Conservation (phyloP, 768 basidiomycete genomes). For the Tulasnella sp. region DNA sequence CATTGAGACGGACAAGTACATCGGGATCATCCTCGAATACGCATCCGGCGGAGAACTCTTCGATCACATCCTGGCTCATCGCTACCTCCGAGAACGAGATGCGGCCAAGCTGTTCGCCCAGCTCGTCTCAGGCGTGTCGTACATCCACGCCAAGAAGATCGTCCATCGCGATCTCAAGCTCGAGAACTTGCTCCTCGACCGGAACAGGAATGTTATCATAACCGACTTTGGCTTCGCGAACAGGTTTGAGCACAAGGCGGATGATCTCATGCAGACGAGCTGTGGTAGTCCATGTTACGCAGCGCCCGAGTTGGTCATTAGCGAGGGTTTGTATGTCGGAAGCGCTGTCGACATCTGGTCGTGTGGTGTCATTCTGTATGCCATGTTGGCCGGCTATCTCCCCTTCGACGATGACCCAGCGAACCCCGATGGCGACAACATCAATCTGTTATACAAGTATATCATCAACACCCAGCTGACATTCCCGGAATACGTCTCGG, state of each 20-base stretch:
- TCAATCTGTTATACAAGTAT: constrained; percentile 96
- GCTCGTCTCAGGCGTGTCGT: constrained; percentile 96
- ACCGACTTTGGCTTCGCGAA: constrained; percentile 99
- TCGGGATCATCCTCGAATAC: constrained; percentile 97
- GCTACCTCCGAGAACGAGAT: constrained; percentile 88
- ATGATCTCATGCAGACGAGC: constrained; percentile 97
- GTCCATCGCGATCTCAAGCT: constrained; percentile 99
- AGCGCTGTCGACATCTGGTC: constrained; percentile 98
- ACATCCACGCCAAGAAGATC: constrained; percentile 98
- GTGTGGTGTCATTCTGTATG: constrained; percentile 91
- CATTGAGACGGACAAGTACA: constrained; percentile 99
- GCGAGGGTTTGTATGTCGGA: constrained; percentile 92
- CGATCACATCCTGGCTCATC: constrained; percentile 96
- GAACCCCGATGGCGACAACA: constrained; percentile 98
- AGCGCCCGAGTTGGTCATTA: constrained; percentile 94
- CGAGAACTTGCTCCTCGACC: constrained; percentile 93
- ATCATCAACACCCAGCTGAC: constrained; percentile 95
- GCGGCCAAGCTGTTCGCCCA: constrained; percentile 95
- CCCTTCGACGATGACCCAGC: constrained; percentile 98
- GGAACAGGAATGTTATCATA: constrained; percentile 96
- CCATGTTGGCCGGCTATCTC: constrained; percentile 95
- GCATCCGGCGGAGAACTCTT: constrained; percentile 98
- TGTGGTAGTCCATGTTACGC: constrained; percentile 98
- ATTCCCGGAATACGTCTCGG: constrained; percentile 91
- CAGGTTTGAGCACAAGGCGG: constrained; percentile 81